phyloP scores from a whole-genome alignment of 164 flowering plant species.

The Platanus orientalis region DNA sequence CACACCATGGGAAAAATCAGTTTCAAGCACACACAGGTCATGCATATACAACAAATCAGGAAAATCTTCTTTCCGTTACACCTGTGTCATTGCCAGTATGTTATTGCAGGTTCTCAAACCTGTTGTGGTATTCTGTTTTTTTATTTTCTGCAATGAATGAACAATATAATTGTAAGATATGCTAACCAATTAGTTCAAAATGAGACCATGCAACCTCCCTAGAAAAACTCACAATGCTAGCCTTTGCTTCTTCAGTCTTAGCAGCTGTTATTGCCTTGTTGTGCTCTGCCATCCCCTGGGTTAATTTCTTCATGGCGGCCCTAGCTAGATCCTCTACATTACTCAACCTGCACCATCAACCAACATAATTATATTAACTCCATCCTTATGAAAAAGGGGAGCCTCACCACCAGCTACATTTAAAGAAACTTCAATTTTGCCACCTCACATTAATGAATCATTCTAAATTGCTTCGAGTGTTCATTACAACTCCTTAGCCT shows the following conservation, averaged over 20 bases:
- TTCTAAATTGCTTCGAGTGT: too few species aligned
- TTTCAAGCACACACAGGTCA: background rate
- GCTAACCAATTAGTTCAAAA: background rate
- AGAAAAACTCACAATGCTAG: constrained; percentile 53
- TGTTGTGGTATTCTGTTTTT: constrained; percentile 71
- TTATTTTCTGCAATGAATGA: constrained; percentile 52
- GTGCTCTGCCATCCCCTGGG: constrained; percentile 87
- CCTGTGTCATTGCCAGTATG: constrained; percentile 91
- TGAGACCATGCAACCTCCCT: constrained; percentile 1
- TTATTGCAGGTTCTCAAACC: constrained; percentile 90
- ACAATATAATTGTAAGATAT: constrained; percentile 8
- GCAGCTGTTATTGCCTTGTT: constrained; percentile 86
- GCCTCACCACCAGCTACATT: too few species aligned
- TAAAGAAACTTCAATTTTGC: too few species aligned
- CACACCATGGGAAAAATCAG: constrained; percentile 2
- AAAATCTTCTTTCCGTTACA: constrained; percentile 15
- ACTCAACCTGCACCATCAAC: constrained; percentile 47
- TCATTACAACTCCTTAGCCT: too few species aligned
- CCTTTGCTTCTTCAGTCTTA: constrained; percentile 73
- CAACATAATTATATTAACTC: constrained; percentile 3
- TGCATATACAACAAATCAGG: background rate
- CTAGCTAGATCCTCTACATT: constrained; percentile 75
- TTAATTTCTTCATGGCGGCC: constrained; percentile 74
- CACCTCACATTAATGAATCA: too few species aligned
- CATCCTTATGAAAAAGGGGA: too few species aligned